Evolutionary conservation across 345 rosid genomes (phyloP), one percentile per base, ranked within the genome.

Genomic region (Hibiscus mutabilis): DNA sequence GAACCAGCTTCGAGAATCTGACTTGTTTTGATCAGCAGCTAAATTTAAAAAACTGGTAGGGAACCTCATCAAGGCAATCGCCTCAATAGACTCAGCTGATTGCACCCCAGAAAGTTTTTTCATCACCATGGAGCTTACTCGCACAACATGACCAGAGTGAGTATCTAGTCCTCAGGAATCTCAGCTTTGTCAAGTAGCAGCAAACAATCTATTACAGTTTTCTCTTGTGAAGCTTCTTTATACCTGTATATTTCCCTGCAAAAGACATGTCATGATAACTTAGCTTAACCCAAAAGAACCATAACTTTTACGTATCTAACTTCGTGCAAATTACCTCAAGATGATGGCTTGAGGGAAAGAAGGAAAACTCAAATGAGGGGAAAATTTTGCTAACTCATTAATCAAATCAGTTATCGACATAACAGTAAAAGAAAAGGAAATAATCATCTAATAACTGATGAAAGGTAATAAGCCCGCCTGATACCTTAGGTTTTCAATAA

Each of bases 71-170:
- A 93, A 69, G 31, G 98, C 97, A 49, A 87, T 80, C 21, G 91
- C 97, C 77, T 88, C 94, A 40, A 84, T 80, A 69, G 96, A 88
- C 77, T 91, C 96, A 69, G 81, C 70, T 31, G 97, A 88, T 74
- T 93, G 88, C 40, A 93, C 68, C 58, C 94, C 96, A 66, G 90
- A 89, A 79, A 93, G 88, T 72, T 86, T 93, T 77, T 85, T 87
- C 98, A 93, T 89, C 69, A 91, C 91, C 66, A 76, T 60, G 64
- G 93, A 74, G 73, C 82, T 88, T 37, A 86, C 82, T 35, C 83
- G 86, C 76, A 93, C 79, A 53, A 79, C 68, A 25, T 71, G 83
- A 69, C 74, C 51, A 27, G 80, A 75, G 27, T 52, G 18, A 68
- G 74, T 49, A 60, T 84, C 82, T 49, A 93, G 69, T 49, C 81